Conservation (phyloP, 1,284 basidiomycete species). For the Rhodotorula sp. region DNA sequence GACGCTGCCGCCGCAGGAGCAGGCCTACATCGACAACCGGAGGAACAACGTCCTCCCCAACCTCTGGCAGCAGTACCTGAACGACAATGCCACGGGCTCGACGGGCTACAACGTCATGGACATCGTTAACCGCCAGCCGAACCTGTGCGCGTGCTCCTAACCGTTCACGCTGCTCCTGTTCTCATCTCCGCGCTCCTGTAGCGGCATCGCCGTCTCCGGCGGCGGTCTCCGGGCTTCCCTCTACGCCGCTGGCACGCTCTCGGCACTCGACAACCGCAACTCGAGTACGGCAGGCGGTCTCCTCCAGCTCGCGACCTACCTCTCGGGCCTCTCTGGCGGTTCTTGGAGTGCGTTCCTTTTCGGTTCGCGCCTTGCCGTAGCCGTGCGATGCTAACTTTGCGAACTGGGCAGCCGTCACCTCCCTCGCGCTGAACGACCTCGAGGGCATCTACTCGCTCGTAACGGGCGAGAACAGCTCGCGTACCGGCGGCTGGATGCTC, state of each 20-base stretch:
- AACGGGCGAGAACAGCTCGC: slow-evolving; percentile 27
- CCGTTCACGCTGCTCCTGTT: not conserved
- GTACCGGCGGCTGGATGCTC: slow-evolving; percentile 30
- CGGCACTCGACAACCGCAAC: slow-evolving; percentile 65
- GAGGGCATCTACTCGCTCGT: slow-evolving; percentile 39
- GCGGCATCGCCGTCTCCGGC: slow-evolving; percentile 34
- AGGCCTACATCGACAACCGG: slow-evolving; percentile 21
- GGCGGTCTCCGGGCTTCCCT: slow-evolving; percentile 62
- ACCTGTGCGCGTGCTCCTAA: slow-evolving; percentile 1
- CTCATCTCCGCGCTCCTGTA: not conserved
- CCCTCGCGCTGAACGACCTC: slow-evolving; percentile 38
- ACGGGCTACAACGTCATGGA: slow-evolving; percentile 29
- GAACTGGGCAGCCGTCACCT: slow-evolving; percentile 13
- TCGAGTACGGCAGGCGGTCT: slow-evolving; percentile 61
- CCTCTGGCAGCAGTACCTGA: slow-evolving; percentile 27
- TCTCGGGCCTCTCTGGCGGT: slow-evolving; percentile 64
- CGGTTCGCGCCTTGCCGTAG: too few relatives aligned
- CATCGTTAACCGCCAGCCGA: slow-evolving; percentile 7
- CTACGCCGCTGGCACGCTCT: slow-evolving; percentile 63
- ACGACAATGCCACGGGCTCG: slow-evolving; percentile 23
- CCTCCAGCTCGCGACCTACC: slow-evolving; percentile 65
- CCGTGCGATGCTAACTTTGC: not conserved
- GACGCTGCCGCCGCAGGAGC: slow-evolving; percentile 18
- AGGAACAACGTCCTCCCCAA: slow-evolving; percentile 9
- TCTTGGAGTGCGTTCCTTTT: slow-evolving; percentile 32